phyloP scores from a whole-genome alignment of 495 filamentous ascomycete species.

The Copromyces sp. region DNA sequence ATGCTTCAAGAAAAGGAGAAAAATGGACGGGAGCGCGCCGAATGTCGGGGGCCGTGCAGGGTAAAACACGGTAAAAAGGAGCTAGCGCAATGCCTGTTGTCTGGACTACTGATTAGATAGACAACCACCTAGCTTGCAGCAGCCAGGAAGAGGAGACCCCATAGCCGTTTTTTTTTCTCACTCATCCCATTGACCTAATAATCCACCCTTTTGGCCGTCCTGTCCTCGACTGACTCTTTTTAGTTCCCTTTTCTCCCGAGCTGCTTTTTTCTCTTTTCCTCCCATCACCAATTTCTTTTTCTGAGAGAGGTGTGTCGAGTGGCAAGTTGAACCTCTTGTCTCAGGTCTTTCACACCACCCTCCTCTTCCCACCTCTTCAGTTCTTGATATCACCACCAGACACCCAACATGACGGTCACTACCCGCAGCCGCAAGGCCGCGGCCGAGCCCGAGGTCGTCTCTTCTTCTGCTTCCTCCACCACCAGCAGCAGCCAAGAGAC shows the following conservation, averaged over 20 bases:
- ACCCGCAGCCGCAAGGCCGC: background rate
- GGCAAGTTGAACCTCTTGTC: background rate
- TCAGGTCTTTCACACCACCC: background rate
- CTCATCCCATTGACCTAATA: background rate
- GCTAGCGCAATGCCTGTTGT: background rate
- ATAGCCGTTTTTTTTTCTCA: background rate
- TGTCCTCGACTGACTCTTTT: background rate
- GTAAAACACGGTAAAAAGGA: background rate
- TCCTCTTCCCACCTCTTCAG: background rate
- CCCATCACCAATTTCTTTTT: background rate
- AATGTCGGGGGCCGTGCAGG: background rate
- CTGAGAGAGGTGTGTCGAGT: background rate
- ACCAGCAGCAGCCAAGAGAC: slow-evolving; percentile 26
- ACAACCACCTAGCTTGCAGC: background rate
- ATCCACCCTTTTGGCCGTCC: background rate
- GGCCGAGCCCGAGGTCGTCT: background rate
- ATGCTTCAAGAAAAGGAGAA: background rate
- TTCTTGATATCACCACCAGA: background rate
- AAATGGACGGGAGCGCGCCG: background rate
- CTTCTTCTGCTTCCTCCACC: background rate
- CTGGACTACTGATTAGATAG: background rate
- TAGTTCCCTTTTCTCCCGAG: background rate
- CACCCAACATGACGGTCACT: background rate
- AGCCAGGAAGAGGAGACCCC: background rate
- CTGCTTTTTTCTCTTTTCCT: background rate